Evolutionary conservation across 768 basidiomycete genomes (phyloP).

Genomic region (Tylopilus subfusipes): DNA sequence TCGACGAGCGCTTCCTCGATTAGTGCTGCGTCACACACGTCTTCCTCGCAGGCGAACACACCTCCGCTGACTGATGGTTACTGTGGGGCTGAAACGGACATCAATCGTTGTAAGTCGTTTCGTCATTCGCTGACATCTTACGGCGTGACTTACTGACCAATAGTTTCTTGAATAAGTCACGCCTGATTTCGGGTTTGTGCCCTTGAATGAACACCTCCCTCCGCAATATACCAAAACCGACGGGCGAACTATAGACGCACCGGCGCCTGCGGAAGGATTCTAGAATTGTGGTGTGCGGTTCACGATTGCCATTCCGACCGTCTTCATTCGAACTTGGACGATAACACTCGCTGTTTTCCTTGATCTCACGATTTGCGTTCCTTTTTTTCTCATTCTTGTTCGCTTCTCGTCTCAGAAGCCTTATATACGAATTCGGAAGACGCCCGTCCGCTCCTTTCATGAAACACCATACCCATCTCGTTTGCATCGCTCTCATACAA

Average conservation of each 20-base stretch:
- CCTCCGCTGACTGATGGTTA: conserved; percentile 66
- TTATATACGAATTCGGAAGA: conserved; percentile 36
- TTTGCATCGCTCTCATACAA: conserved; percentile 36
- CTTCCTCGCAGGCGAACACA: conserved; percentile 79
- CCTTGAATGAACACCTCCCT: conserved; percentile 74
- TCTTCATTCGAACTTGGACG: conserved; percentile 33
- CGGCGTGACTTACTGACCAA: conserved; percentile 45
- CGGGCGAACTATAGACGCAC: conserved; percentile 46
- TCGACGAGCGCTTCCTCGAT: conserved; percentile 72
- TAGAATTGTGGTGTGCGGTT: conserved; percentile 30
- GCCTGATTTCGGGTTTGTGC: conserved; percentile 82
- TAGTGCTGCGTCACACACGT: conserved; percentile 71
- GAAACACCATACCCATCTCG: conserved; percentile 34
- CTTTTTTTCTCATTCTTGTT: conserved; percentile 31
- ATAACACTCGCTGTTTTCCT: conserved; percentile 26
- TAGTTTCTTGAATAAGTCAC: conserved; percentile 54
- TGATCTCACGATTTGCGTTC: conserved; percentile 34
- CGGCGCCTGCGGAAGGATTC: conserved; percentile 22
- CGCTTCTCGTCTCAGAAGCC: conserved; percentile 27
- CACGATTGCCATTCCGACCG: conserved; percentile 28
- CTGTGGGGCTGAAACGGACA: conserved; percentile 64
- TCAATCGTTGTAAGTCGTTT: conserved; percentile 74
- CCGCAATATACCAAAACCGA: conserved; percentile 57
- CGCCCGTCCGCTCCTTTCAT: conserved; percentile 33
- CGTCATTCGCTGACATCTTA: conserved; percentile 25